Conservation (phyloP, 148 eudicot species). For the Vaccinium macrocarpon region DNA sequence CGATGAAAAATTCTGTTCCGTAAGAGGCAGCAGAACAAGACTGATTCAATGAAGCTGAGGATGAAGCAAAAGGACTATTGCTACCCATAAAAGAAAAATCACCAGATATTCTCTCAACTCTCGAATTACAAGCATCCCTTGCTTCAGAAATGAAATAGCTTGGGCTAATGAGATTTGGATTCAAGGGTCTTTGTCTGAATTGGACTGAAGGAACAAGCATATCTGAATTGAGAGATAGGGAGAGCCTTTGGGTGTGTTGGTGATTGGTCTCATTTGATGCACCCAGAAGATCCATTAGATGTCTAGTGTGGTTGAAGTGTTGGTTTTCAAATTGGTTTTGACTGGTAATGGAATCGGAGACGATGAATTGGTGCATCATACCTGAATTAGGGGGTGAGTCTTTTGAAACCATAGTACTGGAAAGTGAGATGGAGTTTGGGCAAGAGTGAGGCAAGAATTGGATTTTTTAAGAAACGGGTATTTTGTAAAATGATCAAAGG, state of each 20-base stretch:
- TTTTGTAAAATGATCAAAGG: not conserved
- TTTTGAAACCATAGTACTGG: slow-evolving; percentile 63
- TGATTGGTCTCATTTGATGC: slow-evolving; percentile 39
- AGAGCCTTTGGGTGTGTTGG: slow-evolving; percentile 44
- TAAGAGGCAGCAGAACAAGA: slow-evolving; percentile 24
- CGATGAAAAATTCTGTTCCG: slow-evolving; percentile 35
- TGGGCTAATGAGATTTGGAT: slow-evolving; percentile 39
- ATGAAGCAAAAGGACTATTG: slow-evolving; percentile 30
- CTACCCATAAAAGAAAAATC: slow-evolving; percentile 34
- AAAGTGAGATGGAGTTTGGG: not conserved
- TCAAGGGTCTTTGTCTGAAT: slow-evolving; percentile 41
- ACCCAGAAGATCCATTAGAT: slow-evolving; percentile 59
- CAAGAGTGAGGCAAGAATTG: not conserved
- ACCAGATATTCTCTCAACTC: not conserved
- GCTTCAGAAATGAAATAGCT: slow-evolving; percentile 38
- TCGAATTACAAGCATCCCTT: slow-evolving; percentile 35
- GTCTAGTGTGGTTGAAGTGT: slow-evolving; percentile 51
- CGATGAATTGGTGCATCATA: slow-evolving; percentile 63
- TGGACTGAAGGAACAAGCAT: slow-evolving; percentile 41
- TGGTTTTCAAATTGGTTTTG: slow-evolving; percentile 55
- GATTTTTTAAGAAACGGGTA: not conserved
- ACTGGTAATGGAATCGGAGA: slow-evolving; percentile 38
- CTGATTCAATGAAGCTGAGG: slow-evolving; percentile 19
- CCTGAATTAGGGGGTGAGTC: slow-evolving; percentile 50
- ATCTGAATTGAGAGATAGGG: slow-evolving; percentile 63